Evolutionary conservation across 176 grass and related monocot species (phyloP).

Genomic region (Oryza glaberrima): DNA sequence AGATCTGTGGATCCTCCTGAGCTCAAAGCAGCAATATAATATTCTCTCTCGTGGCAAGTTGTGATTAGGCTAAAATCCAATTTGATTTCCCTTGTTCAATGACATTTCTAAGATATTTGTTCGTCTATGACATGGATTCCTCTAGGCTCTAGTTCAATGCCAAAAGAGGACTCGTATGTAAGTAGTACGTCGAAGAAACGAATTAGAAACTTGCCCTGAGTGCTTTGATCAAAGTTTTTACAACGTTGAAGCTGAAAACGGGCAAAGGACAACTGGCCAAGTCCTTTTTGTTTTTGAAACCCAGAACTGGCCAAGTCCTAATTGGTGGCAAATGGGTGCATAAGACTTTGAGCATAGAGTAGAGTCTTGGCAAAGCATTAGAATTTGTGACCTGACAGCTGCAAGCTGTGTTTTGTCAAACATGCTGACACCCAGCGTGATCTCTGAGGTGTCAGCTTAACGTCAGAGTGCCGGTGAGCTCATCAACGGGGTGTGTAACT

Average conservation of each 20-base stretch:
- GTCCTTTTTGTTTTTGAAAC: not conserved
- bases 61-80: conserved; percentile 11
- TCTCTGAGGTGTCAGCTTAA: conserved; percentile 12
- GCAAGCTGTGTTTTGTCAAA: conserved; percentile 14
- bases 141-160: not conserved
- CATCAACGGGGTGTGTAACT: not conserved
- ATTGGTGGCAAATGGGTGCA: conserved; percentile 9
- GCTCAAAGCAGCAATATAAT: not conserved
- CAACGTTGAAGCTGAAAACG: not conserved
- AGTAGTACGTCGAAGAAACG: not conserved
- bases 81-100: not conserved
- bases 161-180: not conserved
- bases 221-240: not conserved
- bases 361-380: conserved; percentile 6
- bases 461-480: not conserved
- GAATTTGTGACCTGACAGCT: not conserved
- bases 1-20: not conserved
- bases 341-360: not conserved
- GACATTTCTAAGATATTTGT: not conserved
- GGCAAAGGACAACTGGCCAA: not conserved
- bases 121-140: not conserved
- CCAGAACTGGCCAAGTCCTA: not conserved
- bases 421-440: conserved; percentile 2
- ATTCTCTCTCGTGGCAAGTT: not conserved
- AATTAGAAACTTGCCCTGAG: not conserved